A percentile compares a stretch with the other conserved stretches of the same genome.
These are phyloP conservation scores for Fusarium sp. DNA, from an alignment of 2,329 filamentous ascomycete species.

Conservation along the genomic window DNA sequence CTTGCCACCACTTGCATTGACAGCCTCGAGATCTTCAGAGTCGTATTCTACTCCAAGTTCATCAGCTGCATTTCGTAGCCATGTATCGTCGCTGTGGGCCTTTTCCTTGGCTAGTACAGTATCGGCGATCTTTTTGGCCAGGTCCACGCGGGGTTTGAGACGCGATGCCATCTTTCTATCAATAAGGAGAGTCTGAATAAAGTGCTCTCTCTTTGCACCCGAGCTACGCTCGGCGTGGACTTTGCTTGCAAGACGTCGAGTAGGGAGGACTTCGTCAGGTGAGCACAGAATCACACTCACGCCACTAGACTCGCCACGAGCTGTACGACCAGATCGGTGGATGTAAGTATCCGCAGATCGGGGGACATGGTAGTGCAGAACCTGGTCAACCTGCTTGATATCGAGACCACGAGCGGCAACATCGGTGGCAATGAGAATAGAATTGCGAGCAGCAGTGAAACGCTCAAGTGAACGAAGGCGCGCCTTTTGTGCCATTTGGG, in stretches of 20 bases:
- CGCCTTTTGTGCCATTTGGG: slow-evolving; percentile 95
- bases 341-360: slow-evolving; percentile 93
- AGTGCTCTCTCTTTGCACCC: slow-evolving; percentile 64
- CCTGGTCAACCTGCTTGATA: slow-evolving; percentile 87
- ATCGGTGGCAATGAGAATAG: slow-evolving; percentile 89
- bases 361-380: slow-evolving; percentile 95
- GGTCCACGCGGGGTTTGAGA: slow-evolving; percentile 78
- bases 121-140: slow-evolving; percentile 91
- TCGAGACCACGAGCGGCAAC: slow-evolving; percentile 94
- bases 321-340: slow-evolving; percentile 93
- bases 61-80: slow-evolving; percentile 85
- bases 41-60: slow-evolving; percentile 96
- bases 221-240: slow-evolving; percentile 75
- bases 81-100: slow-evolving; percentile 82
- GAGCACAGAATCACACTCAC: slow-evolving; percentile 89
- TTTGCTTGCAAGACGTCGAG: slow-evolving; percentile 84
- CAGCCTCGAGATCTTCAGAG: slow-evolving; percentile 86
- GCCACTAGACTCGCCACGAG: slow-evolving; percentile 80
- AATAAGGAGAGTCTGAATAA: slow-evolving; percentile 83
- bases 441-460: slow-evolving; percentile 75
- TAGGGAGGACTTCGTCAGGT: slow-evolving; percentile 89
- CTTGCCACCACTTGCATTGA: slow-evolving; percentile 72
- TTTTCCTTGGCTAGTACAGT: slow-evolving; percentile 87
- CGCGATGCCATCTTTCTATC: slow-evolving; percentile 82
- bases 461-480: slow-evolving; percentile 92